Percentiles rank a stretch among this genome's conserved stretches.
phyloP scores from a whole-genome alignment of 108 stramenopile species.

The Asterionellopsis glacialis region DNA sequence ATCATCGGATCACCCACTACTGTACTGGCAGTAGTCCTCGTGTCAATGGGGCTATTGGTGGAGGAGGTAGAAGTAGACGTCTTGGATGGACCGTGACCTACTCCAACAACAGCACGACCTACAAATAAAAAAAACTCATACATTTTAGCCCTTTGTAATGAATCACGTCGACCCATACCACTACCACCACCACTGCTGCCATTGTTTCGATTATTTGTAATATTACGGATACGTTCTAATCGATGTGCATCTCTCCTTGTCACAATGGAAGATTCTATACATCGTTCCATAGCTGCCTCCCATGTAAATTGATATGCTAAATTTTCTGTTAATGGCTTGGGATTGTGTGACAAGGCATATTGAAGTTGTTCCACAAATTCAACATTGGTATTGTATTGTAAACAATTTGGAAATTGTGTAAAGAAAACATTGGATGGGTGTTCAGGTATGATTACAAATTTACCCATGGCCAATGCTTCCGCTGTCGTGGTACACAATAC shows the following conservation, averaged over 20 bases:
- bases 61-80: no score
- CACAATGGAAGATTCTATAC: slow-evolving; percentile 45
- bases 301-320: slow-evolving; percentile 43
- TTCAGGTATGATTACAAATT: slow-evolving; percentile 67
- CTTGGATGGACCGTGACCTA: no score
- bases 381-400: slow-evolving; percentile 37
- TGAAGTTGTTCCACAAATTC: slow-evolving; percentile 53
- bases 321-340: slow-evolving; percentile 30
- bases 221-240: slow-evolving; percentile 29
- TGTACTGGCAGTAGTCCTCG: no score
- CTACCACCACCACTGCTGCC: background rate
- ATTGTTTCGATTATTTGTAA: slow-evolving; percentile 17
- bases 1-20: no score
- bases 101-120: no score
- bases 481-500: slow-evolving; percentile 86
- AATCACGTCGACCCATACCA: no score
- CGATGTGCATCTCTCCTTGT: slow-evolving; percentile 47
- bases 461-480: slow-evolving; percentile 84
- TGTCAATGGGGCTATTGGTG: no score
- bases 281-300: slow-evolving; percentile 72
- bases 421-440: slow-evolving; percentile 80
- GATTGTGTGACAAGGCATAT: slow-evolving; percentile 52
- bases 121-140: no score
- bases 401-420: slow-evolving; percentile 69
- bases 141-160: no score